Base-by-base conservation (phyloP, 2,329 filamentous ascomycete species). In the Parafenestella ontariensis region DNA sequence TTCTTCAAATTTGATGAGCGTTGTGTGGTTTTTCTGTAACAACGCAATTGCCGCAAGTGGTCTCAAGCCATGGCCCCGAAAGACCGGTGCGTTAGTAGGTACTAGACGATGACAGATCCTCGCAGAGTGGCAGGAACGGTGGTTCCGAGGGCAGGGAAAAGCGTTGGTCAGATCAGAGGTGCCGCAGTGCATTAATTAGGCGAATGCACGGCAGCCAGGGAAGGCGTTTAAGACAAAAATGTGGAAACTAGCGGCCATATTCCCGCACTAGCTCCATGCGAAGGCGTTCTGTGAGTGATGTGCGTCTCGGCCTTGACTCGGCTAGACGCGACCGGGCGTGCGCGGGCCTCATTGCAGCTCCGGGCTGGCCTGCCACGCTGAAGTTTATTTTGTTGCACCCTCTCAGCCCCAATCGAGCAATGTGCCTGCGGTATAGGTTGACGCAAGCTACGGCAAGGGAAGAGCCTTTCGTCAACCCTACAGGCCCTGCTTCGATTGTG, bases 401-500 rank as follows among this genome's bases (percentile, higher is more conserved):
- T 65, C 68, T 64, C 64, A 63, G 64, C 64, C 68, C 69, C 65
- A 60, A 71, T 69, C 59, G 61, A 61, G 60, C 52, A n/a, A 54
- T 52, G 49, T 58, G 56, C 60, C 46, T 43, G 56, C 70, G 71
- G 72, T 58, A 73, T 69, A 70, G 60, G 49, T 55, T 58, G 60
- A 62, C 51, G 65, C 65, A 63, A 44, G 52, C 68, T 65, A 64
- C 50, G 58, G 58, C 64, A 63, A 59, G 63, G 37, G 31, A 58
- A 62, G 63, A 56, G 56, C 58, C 59, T 61, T 59, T 60, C 53
- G 55, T 62, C 59, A 62, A 61, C 47, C 56, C 58, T 59, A 54
- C 55, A 61, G 60, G 56, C 54, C 65, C 58, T 64, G 61, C 48
- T 58, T 64, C 57, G 53, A 62, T 55, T 58, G 56, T 63, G 61